Base-by-base conservation (phyloP, 768 basidiomycete species). In the Pulveroboletus sp. region DNA sequence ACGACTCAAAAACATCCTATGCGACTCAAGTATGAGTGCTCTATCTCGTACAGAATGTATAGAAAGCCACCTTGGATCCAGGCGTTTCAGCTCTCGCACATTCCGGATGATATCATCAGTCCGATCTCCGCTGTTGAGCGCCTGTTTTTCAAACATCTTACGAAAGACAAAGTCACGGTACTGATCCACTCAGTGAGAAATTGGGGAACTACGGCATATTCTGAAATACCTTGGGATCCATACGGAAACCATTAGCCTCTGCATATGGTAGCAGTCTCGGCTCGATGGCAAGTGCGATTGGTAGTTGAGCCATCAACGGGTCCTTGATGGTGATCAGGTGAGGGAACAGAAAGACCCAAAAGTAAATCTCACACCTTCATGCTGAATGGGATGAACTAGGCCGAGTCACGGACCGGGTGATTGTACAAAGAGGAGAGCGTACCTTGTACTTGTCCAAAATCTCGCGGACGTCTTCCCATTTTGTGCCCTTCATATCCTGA, bases 91-190 rank as follows among this genome's bases (percentile, higher is more conserved):
- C 59, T 86, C 86, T 57, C 80, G 78, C 30, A 89, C 84, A 60
- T 88, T 88, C 15, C 74, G 70, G 11, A 81, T 74, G 45, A 89
- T 85, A 45, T 86, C 85, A 33, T 81, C 77, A 11, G 77, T 71
- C 37, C 76, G 74, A 24, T 73, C 73, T 15, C 82, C 82, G 49
- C 73, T 76, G 18, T 76, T 69, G 6, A 70, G 64, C 35, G 69
- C 51, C 56, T 66, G 64, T 54, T 80, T 79, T 65, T 88, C 85
- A 55, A 89, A 89, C 80, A 89, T 89, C 65, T 88, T 88, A 41
- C 88, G 83, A 63, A 90, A 89, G n/a, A 90, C 82, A 58, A 89
- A 90, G 62, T 89, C 82, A 40, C 86, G 85, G 64, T 89, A 87
- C 86, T 89, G 53, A 31, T 46, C 46, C 24, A 26, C 17, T 14